phyloP scores from a whole-genome alignment of 2,329 filamentous ascomycete species.

The Hortaea sp. region DNA sequence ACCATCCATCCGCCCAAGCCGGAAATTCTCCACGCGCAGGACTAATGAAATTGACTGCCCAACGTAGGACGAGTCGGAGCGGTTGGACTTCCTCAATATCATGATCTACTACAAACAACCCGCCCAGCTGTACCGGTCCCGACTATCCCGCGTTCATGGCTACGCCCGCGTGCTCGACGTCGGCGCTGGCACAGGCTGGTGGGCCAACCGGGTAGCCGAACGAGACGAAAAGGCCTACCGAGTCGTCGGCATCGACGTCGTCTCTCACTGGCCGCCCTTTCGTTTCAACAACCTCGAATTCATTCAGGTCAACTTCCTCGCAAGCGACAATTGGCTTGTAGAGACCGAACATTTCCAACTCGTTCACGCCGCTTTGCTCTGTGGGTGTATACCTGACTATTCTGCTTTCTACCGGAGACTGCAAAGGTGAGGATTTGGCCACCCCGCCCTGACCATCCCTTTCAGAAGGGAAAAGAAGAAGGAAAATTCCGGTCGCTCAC shows the following conservation, averaged over 20 bases:
- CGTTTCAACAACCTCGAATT: constrained; percentile 6
- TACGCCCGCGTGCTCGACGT: constrained; percentile 50
- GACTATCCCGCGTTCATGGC: not conserved
- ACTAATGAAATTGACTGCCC: no score
- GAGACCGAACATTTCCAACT: constrained; percentile 51
- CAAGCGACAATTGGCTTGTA: constrained; percentile 61
- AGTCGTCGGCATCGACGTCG: constrained; percentile 18
- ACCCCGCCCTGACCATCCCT: no score
- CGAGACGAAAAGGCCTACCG: constrained; percentile 28
- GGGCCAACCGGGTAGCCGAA: constrained; percentile 79
- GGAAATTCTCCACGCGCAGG: no score
- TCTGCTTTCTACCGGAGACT: constrained; percentile 58
- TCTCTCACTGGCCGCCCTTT: constrained; percentile 2
- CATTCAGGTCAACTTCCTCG: constrained; percentile 49
- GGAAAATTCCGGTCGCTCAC: no score
- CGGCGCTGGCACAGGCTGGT: constrained; percentile 82
- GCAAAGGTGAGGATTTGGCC: not conserved
- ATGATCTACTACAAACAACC: not conserved
- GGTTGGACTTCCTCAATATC: constrained; percentile 1
- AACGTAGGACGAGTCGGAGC: not conserved
- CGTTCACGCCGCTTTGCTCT: constrained; percentile 71
- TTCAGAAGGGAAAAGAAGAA: no score
- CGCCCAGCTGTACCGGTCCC: not conserved
- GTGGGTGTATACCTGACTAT: constrained; percentile 71
- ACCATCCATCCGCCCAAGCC: no score